Base-by-base conservation (phyloP, 371 early-diverging fungal species). In the Saksenaea vasiformis region DNA sequence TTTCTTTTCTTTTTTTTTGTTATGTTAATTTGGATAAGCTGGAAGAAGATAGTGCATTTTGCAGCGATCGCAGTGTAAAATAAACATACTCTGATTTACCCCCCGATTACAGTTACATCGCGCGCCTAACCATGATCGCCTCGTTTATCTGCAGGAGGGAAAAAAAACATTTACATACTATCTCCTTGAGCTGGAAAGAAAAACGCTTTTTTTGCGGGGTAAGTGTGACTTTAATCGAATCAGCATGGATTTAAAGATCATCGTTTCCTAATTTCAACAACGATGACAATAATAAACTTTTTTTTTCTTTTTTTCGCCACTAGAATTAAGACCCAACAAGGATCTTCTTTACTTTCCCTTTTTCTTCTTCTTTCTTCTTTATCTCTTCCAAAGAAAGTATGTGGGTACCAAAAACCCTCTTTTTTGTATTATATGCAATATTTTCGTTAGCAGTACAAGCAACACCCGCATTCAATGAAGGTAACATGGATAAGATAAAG, bases 401-500 rank as follows among this genome's bases (percentile, higher is more conserved):
- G 51, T 22, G 51, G 22, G 22, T 19, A 19, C 19, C 10, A 24
- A 22, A 17, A 3, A 22, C 19, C 51, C 22, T 47, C 22, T 47
- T 47, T 22, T 22, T 22, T 31, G 19, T 57, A 34, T 24, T 38
- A 22, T 26, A 44, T 14, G 34, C 26, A 13, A n/a, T 38, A 43
- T 26, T 43, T 24, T 14, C 38, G 14, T 24, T 43, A 9, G 26
- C 43, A 39, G 60, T 60, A 31, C 5, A 34, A 5, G 47, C 60
- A 9, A 55, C 60, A n/a, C 65, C 65, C 14, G 60, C 54, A 11
- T 65, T 59, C 41, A 65, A 65, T 47, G 58, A 64, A 58, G 65
- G 65, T 64, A 57, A 31, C 7, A 2, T 7, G 31, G 7, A 31
- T 7, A 31, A 31, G 31, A 7, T 31, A 31, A 7, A 31, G 7